phyloP scores from a whole-genome alignment of 2,329 filamentous ascomycete genomes.

The Sporothrix luriei region DNA sequence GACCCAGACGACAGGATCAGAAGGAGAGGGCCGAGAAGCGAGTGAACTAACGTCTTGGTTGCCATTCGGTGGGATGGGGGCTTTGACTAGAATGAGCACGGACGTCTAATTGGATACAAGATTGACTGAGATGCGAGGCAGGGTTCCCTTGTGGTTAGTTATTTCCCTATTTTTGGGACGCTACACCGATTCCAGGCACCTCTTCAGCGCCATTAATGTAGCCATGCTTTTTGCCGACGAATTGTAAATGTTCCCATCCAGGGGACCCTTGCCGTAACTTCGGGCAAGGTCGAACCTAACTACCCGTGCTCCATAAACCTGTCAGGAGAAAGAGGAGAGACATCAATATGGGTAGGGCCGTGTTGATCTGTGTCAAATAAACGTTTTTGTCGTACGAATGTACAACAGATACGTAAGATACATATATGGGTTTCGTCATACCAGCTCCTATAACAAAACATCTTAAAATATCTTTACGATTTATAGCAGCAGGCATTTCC shows the following conservation, averaged over 20 bases:
- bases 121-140: background rate
- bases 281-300: constrained; percentile 21
- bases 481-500: background rate
- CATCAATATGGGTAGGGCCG: constrained; percentile 18
- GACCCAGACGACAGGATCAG: background rate
- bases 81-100: background rate
- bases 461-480: constrained; percentile 13
- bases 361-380: background rate
- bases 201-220: constrained; percentile 13
- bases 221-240: constrained; percentile 10
- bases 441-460: background rate
- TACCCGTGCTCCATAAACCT: constrained; percentile 21
- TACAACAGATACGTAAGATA: no score
- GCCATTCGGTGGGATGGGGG: background rate
- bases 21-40: constrained; percentile 17
- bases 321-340: constrained; percentile 6
- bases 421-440: no score
- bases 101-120: background rate
- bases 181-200: constrained; percentile 20
- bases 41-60: background rate
- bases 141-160: background rate
- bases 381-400: background rate
- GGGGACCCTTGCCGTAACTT: constrained; percentile 17
- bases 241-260: no score
- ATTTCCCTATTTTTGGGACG: background rate